Evolutionary conservation across 495 filamentous ascomycete species (phyloP), one percentile per base, ranked within the genome.

Genomic region (Lentithecium fluviatile): DNA sequence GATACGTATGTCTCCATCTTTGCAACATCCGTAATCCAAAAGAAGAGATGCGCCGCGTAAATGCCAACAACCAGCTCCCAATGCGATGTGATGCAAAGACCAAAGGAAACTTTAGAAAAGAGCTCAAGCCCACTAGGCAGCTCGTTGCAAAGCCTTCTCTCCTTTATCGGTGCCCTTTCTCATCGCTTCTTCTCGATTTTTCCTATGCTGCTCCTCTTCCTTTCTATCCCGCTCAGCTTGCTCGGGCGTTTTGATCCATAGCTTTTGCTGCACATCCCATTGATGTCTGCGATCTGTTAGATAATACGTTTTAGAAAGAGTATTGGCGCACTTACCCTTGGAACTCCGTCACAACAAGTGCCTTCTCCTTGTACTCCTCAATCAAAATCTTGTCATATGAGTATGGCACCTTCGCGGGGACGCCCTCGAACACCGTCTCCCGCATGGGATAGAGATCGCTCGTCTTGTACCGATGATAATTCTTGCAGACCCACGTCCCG

Each of bases 401-500:
- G 61, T 82, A 85, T 12, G 86, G 85, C 12, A 89, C 80, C 67
- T 81, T 81, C 47, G 80, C 82, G 12, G 74, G 66, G 0, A 82
- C 78, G 6, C 83, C 84, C 65, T 89, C 85, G 56, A 84, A 89
- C 5, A 75, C 75, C 1, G 80, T 83, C 58, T 78, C 75, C 21
- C 82, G 75, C 69, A 84, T 66, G 0, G 82, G 82, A 65, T 78
- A 83, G 0, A 84, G 70, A 56, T 83, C 80, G 6, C 63, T 66
- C 15, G 73, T 76, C 6, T 53, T 21, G 47, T 94, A 95, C 11
- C 77, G 75, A 71, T 95, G 90, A 67, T 80, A 81, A 64, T 94
- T 91, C 78, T 94, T 94, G 71, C 89, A 93, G 66, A 81, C 83
- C 85, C 85, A 88, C n/a, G 88, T 73, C 2, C 85, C 84, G 1